Evolutionary conservation across 306 rosid genomes (phyloP).

Genomic region (Sicyos baderoa): DNA sequence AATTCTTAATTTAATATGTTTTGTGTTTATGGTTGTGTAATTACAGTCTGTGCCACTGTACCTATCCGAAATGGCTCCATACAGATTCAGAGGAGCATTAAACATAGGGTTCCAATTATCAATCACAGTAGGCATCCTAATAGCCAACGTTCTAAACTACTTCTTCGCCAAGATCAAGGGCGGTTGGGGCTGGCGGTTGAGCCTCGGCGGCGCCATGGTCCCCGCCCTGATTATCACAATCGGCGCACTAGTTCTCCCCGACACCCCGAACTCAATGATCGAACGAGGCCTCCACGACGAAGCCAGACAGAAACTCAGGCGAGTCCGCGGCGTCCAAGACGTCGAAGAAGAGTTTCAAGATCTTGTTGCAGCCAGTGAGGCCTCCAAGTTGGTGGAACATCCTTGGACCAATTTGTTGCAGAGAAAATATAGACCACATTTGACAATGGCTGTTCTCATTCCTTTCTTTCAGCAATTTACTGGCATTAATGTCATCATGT

Average conservation of each 20-base stretch:
- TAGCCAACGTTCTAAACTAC: slow-evolving; percentile 72
- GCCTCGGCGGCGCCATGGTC: slow-evolving; percentile 83
- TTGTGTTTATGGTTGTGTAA: not conserved
- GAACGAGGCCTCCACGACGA: slow-evolving; percentile 56
- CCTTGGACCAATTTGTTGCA: slow-evolving; percentile 64
- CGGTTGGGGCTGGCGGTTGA: slow-evolving; percentile 98
- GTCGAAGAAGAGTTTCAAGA: slow-evolving; percentile 70
- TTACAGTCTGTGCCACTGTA: slow-evolving; percentile 82
- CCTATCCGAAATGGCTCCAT: slow-evolving; percentile 91
- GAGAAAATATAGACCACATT: slow-evolving; percentile 76
- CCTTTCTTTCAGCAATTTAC: slow-evolving; percentile 88
- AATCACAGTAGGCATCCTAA: slow-evolving; percentile 70
- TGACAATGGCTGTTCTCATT: slow-evolving; percentile 50
- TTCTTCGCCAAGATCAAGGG: slow-evolving; percentile 82
- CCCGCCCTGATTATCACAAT: slow-evolving; percentile 65
- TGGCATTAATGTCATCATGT: slow-evolving; percentile 87
- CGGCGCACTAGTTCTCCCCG: slow-evolving; percentile 63
- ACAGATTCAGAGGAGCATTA: slow-evolving; percentile 70
- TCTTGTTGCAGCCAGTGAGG: slow-evolving; percentile 61
- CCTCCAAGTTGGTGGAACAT: slow-evolving; percentile 44
- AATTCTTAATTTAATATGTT: too few species aligned
- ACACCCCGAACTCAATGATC: slow-evolving; percentile 85
- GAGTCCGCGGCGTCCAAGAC: slow-evolving; percentile 47
- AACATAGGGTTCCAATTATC: slow-evolving; percentile 82
- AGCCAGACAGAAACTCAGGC: slow-evolving; percentile 42